Conservation (phyloP, 768 basidiomycete genomes). For the Termitomyces sp. region DNA sequence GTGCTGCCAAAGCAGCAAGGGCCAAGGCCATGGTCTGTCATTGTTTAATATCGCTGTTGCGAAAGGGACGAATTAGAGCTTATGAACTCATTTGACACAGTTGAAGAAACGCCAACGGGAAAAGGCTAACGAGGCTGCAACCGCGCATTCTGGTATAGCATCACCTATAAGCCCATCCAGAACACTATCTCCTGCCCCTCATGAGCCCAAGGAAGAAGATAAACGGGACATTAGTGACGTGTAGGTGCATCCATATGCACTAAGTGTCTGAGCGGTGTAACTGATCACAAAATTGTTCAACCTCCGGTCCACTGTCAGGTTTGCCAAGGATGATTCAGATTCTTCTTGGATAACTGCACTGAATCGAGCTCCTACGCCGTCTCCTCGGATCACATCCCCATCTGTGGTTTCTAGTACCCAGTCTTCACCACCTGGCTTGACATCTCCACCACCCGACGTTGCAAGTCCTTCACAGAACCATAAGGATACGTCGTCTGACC, state of each 20-base stretch:
- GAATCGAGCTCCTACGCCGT: slow-evolving; percentile 41
- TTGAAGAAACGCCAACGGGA: slow-evolving; percentile 81
- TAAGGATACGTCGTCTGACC: slow-evolving; percentile 16
- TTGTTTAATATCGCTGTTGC: slow-evolving; percentile 21
- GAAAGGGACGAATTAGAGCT: slow-evolving; percentile 9
- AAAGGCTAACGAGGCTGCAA: slow-evolving; percentile 48
- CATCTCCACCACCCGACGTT: slow-evolving; percentile 11
- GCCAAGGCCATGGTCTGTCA: slow-evolving; percentile 88
- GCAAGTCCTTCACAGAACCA: slow-evolving; percentile 9
- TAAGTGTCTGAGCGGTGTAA: slow-evolving; percentile 5
- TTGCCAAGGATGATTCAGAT: slow-evolving; percentile 47
- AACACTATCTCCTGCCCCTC: slow-evolving; percentile 52
- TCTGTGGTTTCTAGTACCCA: slow-evolving; percentile 16
- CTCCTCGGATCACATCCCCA: slow-evolving; percentile 19
- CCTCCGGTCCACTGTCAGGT: slow-evolving; percentile 25
- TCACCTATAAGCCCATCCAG: slow-evolving; percentile 38
- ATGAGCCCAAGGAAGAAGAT: slow-evolving; percentile 42
- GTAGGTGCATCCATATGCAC: slow-evolving; percentile 48
- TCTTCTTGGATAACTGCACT: slow-evolving; percentile 62
- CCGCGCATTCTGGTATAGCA: slow-evolving; percentile 31
- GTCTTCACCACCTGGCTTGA: slow-evolving; percentile 17
- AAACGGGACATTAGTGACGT: slow-evolving; percentile 60
- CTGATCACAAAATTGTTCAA: slow-evolving; percentile 9
- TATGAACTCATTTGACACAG: slow-evolving; percentile 33
- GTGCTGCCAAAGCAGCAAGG: slow-evolving; percentile 79